Percentiles rank a stretch among this genome's conserved stretches.
Evolutionary conservation across 2,329 filamentous ascomycete species (phyloP).

Genomic region (Alternaria consortialis): DNA sequence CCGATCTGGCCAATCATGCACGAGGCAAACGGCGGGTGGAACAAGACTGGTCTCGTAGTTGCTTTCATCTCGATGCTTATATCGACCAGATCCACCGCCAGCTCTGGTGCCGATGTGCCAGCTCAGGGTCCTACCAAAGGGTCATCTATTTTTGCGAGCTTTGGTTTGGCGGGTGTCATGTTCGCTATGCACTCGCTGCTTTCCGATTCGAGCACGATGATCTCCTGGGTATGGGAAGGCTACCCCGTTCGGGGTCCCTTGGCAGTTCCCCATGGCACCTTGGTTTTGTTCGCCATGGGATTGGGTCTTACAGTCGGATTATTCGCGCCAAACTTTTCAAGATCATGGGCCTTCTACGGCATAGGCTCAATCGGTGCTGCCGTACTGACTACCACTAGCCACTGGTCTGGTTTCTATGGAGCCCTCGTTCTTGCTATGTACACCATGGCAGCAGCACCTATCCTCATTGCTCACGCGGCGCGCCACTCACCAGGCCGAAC

Average conservation of each 20-base stretch:
- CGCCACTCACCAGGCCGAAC: constrained; percentile 79
- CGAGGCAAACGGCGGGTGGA: constrained; percentile 88
- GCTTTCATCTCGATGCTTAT: constrained; percentile 78
- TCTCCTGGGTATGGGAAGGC: constrained; percentile 97
- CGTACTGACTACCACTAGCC: constrained; percentile 75
- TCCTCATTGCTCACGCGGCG: constrained; percentile 78
- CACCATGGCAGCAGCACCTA: constrained; percentile 79
- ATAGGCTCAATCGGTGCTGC: constrained; percentile 81
- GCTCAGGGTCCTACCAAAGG: constrained; percentile 67
- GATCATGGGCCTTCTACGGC: constrained; percentile 81
- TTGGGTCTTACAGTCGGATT: constrained; percentile 79
- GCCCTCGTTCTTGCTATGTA: constrained; percentile 79
- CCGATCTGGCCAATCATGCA: constrained; percentile 97
- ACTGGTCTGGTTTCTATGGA: constrained; percentile 93
- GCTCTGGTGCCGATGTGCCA: constrained; percentile 56
- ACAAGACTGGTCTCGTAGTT: constrained; percentile 80
- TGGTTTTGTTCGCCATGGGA: constrained; percentile 88
- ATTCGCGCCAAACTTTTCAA: constrained; percentile 73
- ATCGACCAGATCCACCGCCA: constrained; percentile 72
- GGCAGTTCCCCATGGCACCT: constrained; percentile 86
- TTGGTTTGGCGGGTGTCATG: constrained; percentile 83
- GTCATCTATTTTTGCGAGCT: constrained; percentile 74
- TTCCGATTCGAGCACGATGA: constrained; percentile 98
- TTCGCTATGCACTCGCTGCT: constrained; percentile 92
- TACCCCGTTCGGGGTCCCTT: constrained; percentile 90